Conservation (phyloP, 306 rosid species). For the Quillaja saponaria region DNA sequence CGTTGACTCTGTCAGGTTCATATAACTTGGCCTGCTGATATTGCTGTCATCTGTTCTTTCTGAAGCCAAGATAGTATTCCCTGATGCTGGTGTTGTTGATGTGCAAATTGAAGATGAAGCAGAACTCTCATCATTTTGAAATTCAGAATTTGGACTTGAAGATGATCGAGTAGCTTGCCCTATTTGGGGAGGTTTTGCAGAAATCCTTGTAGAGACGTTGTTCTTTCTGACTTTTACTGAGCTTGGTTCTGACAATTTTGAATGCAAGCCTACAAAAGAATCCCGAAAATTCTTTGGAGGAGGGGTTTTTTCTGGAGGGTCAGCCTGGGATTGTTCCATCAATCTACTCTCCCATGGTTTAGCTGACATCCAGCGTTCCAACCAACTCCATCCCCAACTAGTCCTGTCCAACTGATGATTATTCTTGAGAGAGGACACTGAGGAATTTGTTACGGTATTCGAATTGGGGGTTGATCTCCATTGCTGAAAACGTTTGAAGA, state of each 20-base stretch:
- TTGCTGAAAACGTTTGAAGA: conserved; percentile 53
- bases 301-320: conserved; percentile 57
- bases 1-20: conserved; percentile 84
- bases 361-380: conserved; percentile 99
- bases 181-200: conserved; percentile 69
- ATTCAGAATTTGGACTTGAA: conserved; percentile 94
- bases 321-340: conserved; percentile 72
- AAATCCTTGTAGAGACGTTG: conserved; percentile 82
- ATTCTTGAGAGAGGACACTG: conserved; percentile 49
- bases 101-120: conserved; percentile 91
- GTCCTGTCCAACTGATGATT: conserved; percentile 58
- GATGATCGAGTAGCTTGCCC: conserved; percentile 75
- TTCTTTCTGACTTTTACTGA: conserved; percentile 70
- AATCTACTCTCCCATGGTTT: conserved; percentile 97
- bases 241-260: conserved; percentile 48
- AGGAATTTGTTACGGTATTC: conserved; percentile 35
- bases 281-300: conserved; percentile 57
- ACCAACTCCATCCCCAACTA: conserved; percentile 95
- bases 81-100: conserved; percentile 76
- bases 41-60: conserved; percentile 74
- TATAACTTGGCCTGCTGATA: conserved; percentile 65
- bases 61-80: conserved; percentile 53
- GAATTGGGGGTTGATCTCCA: conserved; percentile 60
- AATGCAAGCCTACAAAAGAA: conserved; percentile 40
- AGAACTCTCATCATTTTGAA: conserved; percentile 80